Percentiles rank a stretch among this genome's conserved stretches.
These are phyloP conservation scores for Penicillium italicum DNA, from an alignment of 2,329 filamentous ascomycete species.

Conservation along the genomic window DNA sequence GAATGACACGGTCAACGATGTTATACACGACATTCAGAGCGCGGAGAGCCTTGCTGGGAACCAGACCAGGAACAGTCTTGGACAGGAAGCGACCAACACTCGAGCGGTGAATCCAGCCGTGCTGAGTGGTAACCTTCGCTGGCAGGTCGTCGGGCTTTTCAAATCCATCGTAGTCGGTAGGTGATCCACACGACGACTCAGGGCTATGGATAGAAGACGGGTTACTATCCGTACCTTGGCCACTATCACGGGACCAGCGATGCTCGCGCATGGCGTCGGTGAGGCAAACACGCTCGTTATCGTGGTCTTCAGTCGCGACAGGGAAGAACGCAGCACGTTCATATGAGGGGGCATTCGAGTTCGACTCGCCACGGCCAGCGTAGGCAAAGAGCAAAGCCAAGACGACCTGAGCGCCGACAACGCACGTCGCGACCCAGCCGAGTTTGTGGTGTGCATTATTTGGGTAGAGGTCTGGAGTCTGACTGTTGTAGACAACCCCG, in stretches of 20 bases:
- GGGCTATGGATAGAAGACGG: constrained; percentile 66
- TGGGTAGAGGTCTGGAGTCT: constrained; percentile 80
- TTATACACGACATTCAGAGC: constrained; percentile 61
- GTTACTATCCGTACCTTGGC: constrained; percentile 68
- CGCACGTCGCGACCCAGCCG: constrained; percentile 77
- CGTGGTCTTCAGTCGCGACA: constrained; percentile 55
- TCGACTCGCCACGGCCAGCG: constrained; percentile 45
- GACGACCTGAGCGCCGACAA: constrained; percentile 66
- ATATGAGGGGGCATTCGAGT: constrained; percentile 30
- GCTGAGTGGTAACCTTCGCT: constrained; percentile 33
- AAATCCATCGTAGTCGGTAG: constrained; percentile 50
- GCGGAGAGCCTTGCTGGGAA: constrained; percentile 56
- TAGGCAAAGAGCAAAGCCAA: constrained; percentile 64
- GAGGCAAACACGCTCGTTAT: constrained; percentile 39
- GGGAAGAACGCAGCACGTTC: constrained; percentile 62
- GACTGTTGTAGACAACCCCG: constrained; percentile 69
- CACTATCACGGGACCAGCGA: constrained; percentile 67
- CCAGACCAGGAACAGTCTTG: constrained; percentile 53
- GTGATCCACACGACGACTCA: constrained; percentile 53
- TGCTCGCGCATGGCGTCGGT: constrained; percentile 40
- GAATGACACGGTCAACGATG: constrained; percentile 69
- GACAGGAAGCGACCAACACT: constrained; percentile 52
- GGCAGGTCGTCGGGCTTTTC: constrained; percentile 45
- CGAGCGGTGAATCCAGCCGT: constrained; percentile 46
- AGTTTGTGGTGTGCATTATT: constrained; percentile 85